Evolutionary conservation across 352 stramenopile genomes (phyloP).

Genomic region (Phytophthora cryptogea): DNA sequence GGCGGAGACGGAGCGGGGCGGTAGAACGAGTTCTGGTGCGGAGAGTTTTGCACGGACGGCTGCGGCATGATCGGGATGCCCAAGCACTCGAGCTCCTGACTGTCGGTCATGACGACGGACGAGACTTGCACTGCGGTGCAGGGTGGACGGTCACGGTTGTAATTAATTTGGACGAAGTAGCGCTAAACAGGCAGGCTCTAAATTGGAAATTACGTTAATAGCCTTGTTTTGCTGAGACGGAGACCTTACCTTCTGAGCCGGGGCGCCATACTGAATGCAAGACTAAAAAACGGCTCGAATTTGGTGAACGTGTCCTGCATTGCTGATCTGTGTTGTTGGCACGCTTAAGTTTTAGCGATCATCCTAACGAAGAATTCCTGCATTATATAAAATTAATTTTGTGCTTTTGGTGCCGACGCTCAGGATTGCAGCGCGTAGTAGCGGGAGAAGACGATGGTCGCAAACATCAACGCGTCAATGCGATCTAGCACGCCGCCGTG

Average conservation of each 20-base stretch:
- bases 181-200: not conserved
- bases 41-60: constrained; percentile 28
- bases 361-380: too few species aligned
- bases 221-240: not conserved
- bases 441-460: constrained; percentile 57
- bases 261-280: not conserved
- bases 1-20: constrained; percentile 3
- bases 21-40: constrained; percentile 20
- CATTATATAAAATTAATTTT: not conserved
- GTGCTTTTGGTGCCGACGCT: not conserved
- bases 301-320: not conserved
- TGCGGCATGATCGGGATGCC: constrained; percentile 27
- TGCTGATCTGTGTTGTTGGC: too few species aligned
- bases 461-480: constrained; percentile 95
- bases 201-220: not conserved
- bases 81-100: constrained; percentile 8
- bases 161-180: not conserved
- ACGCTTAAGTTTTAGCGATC: too few species aligned
- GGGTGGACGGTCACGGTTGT: not conserved
- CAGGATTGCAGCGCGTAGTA: constrained; percentile 45
- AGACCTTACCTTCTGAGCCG: not conserved
- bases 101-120: constrained; percentile 3
- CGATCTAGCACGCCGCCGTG: constrained; percentile 95
- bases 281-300: constrained; percentile 2
- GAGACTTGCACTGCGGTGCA: not conserved